phyloP scores from a whole-genome alignment of 306 rosid genomes.

The Chamaecrista fasciculata region DNA sequence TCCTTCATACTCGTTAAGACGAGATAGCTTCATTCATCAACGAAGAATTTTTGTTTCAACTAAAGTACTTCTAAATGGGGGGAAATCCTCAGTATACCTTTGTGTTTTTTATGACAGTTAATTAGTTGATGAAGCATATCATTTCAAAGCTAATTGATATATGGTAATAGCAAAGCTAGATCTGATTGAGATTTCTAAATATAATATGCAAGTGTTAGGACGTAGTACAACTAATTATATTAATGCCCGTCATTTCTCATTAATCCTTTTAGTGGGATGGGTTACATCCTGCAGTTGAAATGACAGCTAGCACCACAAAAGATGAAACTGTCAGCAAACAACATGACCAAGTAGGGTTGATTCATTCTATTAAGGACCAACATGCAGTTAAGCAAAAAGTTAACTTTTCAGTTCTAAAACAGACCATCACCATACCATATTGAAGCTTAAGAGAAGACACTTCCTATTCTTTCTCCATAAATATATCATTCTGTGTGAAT shows the following conservation, averaged over 20 bases:
- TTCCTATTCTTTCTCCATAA: background rate
- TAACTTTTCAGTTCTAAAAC: background rate
- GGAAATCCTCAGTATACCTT: too few species aligned
- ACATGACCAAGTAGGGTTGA: background rate
- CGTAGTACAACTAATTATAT: slow-evolving; percentile 38
- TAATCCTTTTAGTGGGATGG: too few species aligned
- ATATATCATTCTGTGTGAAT: too few species aligned
- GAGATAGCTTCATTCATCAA: background rate
- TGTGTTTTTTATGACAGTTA: too few species aligned
- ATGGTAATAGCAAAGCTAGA: too few species aligned
- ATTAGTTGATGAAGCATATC: too few species aligned
- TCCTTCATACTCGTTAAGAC: slow-evolving; percentile 7
- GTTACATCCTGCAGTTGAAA: slow-evolving; percentile 42
- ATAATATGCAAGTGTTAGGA: slow-evolving; percentile 14
- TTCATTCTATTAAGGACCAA: too few species aligned
- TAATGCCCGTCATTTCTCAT: slow-evolving; percentile 60
- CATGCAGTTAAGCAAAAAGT: background rate
- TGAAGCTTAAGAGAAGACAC: background rate
- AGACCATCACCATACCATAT: background rate
- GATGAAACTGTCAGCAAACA: slow-evolving; percentile 5
- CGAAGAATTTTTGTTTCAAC: background rate
- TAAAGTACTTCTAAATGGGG: background rate
- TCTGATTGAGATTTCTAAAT: too few species aligned
- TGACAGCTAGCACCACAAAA: slow-evolving; percentile 53
- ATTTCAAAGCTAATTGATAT: too few species aligned